These are phyloP conservation scores for Leishmania tarentolae DNA, from an alignment of 208 protist genomes.

Conservation along the genomic window DNA sequence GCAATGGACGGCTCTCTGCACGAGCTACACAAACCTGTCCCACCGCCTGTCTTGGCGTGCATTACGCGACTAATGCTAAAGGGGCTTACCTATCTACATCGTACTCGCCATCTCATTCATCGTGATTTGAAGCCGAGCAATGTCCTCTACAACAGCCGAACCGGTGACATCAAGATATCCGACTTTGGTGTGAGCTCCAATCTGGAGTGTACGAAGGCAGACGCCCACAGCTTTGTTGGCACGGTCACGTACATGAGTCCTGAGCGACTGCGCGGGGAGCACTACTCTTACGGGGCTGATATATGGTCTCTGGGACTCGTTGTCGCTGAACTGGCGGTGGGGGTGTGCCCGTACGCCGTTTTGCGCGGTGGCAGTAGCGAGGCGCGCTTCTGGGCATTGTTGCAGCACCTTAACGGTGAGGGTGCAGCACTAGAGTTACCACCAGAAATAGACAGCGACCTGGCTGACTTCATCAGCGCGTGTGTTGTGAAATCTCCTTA, in stretches of 20 bases:
- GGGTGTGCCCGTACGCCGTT: conserved; percentile 75
- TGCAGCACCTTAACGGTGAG: conserved; percentile 79
- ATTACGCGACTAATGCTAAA: conserved; percentile 82
- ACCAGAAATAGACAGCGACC: conserved; percentile 42
- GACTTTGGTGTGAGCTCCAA: conserved; percentile 95
- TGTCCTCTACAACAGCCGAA: conserved; percentile 91
- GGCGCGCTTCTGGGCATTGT: conserved; percentile 83
- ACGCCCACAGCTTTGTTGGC: conserved; percentile 91
- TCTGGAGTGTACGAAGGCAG: conserved; percentile 83
- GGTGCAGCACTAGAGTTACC: conserved; percentile 64
- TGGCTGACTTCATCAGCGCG: conserved; percentile 70
- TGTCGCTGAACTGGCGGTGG: conserved; percentile 88
- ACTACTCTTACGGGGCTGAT: conserved; percentile 92
- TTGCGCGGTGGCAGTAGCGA: conserved; percentile 63
- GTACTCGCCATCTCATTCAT: conserved; percentile 92
- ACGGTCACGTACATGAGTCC: conserved; percentile 96
- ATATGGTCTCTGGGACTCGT: conserved; percentile 94
- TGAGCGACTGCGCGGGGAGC: conserved; percentile 87
- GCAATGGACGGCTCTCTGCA: conserved; percentile 91
- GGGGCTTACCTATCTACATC: conserved; percentile 90
- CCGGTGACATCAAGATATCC: conserved; percentile 88
- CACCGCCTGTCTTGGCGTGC: conserved; percentile 52
- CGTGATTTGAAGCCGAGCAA: conserved; percentile 98
- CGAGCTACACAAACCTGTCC: conserved; percentile 58
- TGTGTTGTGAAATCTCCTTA: conserved; percentile 71